phyloP scores from a whole-genome alignment of 495 filamentous ascomycete species.

The Corynascus novoguineensis region DNA sequence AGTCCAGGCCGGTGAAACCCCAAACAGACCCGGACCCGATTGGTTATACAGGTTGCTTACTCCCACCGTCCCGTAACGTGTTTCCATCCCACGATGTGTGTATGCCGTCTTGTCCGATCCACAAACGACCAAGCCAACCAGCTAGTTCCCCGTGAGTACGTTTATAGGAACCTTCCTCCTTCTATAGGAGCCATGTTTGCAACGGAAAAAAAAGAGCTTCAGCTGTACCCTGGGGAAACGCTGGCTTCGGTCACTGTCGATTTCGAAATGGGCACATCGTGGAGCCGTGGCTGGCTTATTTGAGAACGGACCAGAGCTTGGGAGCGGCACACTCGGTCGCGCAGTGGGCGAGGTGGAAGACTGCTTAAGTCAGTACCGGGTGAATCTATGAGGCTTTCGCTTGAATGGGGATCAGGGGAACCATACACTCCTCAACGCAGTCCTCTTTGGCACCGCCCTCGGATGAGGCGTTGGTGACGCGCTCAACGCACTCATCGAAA shows the following conservation, averaged over 20 bases:
- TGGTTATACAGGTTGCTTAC: constrained; percentile 16
- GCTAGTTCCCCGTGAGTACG: not conserved
- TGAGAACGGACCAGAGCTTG: constrained; percentile 85
- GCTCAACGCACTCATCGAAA: constrained; percentile 94
- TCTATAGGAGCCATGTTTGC: constrained; percentile 14
- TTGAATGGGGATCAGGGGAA: constrained; percentile 2
- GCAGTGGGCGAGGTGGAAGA: constrained; percentile 98
- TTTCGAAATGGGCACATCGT: constrained; percentile 3
- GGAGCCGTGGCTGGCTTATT: constrained; percentile 51
- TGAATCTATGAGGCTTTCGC: not conserved
- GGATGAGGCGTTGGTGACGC: constrained; percentile 70
- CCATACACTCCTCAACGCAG: constrained; percentile 98
- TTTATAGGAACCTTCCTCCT: constrained; percentile 8
- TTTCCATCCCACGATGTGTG: not conserved
- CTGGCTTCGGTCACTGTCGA: constrained; percentile 4
- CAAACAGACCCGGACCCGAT: constrained; percentile 7
- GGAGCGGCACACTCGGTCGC: constrained; percentile 86
- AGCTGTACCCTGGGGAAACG: constrained; percentile 9
- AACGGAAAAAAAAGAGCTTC: constrained; percentile 13
- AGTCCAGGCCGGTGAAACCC: constrained; percentile 6
- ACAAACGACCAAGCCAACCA: not conserved
- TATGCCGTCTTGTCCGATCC: not conserved
- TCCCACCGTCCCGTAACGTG: constrained; percentile 1
- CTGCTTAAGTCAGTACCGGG: constrained; percentile 40
- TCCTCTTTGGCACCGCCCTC: constrained; percentile 68